Base-by-base conservation (phyloP, 371 early-diverging fungal genomes). In the Coemansia sp. region DNA sequence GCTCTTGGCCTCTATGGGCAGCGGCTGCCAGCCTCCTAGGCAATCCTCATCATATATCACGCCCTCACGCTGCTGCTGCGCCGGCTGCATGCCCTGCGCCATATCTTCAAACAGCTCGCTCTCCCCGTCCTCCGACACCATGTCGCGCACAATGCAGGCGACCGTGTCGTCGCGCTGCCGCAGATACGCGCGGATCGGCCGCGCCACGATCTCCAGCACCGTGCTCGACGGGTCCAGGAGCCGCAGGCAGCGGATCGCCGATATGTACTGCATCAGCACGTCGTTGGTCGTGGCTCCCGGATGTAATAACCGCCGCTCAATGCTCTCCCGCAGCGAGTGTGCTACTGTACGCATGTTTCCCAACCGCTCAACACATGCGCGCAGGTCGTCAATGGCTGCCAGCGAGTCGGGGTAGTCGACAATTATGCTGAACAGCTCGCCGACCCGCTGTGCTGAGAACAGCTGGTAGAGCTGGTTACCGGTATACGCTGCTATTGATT, bases 351-450 rank as follows among this genome's bases (percentile, higher is more conserved):
- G 62, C 60, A 66, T 55, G 9, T 37, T 54, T 12, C 50, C 32
- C 8, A 63, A 54, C 47, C 5, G 36, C n/a, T 24, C 38, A 1
- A 60, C 74, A 33, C 80, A 79, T 38, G 55, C 60, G 11, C 65
- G 56, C 69, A 87, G 57, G 59, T 87, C 87, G 12, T 68, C 55
- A 2, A 87, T 75, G 2, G 87, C 83, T 7, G 75, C 68, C 8
- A 60, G 55, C 2, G 88, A 84, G 6, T 81, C 81, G 1, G 87
- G 88, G 43, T 77, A 84, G 16, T 83, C 87, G 16, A 87, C 78
- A 33, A 87, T 86, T 32, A 87, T 84, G 39, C 86, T 77, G 47
- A 87, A 87, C 37, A 87, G 70, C 66, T 87, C 87, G 11, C 64
- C 34, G 6, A 51, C 56, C 2, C 77, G 77, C 38, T 59, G 49